A percentile compares a stretch with the other conserved stretches of the same genome.
Evolutionary conservation across 495 filamentous ascomycete genomes (phyloP).

Genomic region (Neurospora tetrasperma): DNA sequence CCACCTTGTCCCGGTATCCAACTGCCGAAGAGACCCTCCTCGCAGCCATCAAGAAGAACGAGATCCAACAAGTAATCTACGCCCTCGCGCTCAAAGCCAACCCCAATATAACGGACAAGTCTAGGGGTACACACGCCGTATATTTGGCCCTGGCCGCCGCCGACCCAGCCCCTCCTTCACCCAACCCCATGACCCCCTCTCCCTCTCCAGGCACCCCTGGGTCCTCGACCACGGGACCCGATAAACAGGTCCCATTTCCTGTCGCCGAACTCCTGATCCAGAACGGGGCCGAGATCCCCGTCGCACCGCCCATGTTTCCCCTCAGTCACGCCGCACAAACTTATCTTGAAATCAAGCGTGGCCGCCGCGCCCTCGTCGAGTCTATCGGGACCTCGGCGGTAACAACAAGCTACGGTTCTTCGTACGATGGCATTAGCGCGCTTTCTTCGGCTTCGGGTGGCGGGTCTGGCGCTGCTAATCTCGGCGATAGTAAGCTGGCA

Average conservation of each 20-base stretch:
- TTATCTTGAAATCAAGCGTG: constrained; percentile 77
- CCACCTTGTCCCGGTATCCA: constrained; percentile 63
- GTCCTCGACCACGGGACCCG: constrained; percentile 11
- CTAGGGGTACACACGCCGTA: constrained; percentile 74
- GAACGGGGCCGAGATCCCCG: constrained; percentile 84
- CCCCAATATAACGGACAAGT: constrained; percentile 79
- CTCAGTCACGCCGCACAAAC: constrained; percentile 64
- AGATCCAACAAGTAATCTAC: constrained; percentile 84
- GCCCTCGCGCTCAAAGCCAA: constrained; percentile 81
- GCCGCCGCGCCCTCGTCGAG: constrained; percentile 33
- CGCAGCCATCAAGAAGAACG: constrained; percentile 89
- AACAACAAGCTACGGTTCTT: neutral
- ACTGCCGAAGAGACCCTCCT: constrained; percentile 83
- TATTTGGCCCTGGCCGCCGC: constrained; percentile 92
- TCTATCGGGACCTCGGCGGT: constrained; percentile 13
- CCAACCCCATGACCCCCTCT: constrained; percentile 18
- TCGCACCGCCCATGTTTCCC: constrained; percentile 40
- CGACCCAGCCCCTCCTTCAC: constrained; percentile 67
- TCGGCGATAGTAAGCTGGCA: constrained; percentile 30
- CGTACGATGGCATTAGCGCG: constrained; percentile 18
- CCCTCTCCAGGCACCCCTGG: constrained; percentile 7
- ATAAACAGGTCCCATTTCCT: constrained; percentile 52
- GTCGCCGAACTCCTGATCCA: constrained; percentile 88
- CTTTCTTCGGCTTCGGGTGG: constrained; percentile 7
- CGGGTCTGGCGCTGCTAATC: constrained; percentile 7